Percentiles rank a stretch among this genome's conserved stretches.
phyloP scores from a whole-genome alignment of 495 filamentous ascomycete species.

The Friedmanniomyces simplex region DNA sequence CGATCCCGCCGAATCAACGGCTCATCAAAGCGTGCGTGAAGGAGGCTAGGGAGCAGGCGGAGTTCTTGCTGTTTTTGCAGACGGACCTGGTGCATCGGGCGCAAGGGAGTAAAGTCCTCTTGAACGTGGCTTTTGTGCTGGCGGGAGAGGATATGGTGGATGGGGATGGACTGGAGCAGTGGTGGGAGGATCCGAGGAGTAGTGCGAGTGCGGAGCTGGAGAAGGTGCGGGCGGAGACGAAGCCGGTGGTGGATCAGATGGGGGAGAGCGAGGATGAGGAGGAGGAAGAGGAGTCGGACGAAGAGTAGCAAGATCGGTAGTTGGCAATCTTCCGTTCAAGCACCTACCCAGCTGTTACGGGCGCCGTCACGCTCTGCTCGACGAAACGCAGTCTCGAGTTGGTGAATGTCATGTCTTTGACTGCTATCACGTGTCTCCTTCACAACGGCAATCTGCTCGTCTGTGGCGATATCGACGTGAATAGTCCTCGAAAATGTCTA shows the following conservation, averaged over 20 bases:
- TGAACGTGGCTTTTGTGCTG: constrained; percentile 66
- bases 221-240: constrained; percentile 58
- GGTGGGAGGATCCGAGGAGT: constrained; percentile 70
- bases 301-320: neutral
- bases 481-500: too few species aligned
- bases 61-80: constrained; percentile 73
- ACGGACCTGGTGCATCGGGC: constrained; percentile 55
- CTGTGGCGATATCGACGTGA: too few species aligned
- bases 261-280: constrained; percentile 54
- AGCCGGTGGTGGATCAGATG: constrained; percentile 54
- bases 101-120: constrained; percentile 51
- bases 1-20: constrained; percentile 46
- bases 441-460: too few species aligned
- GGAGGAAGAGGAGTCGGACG: constrained; percentile 39
- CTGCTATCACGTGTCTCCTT: too few species aligned
- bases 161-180: constrained; percentile 75
- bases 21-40: constrained; percentile 50
- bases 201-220: constrained; percentile 54
- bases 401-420: too few species aligned
- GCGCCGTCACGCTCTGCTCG: too few species aligned
- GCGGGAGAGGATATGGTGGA: constrained; percentile 79
- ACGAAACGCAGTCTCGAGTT: too few species aligned
- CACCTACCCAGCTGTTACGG: too few species aligned
- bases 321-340: too few species aligned
- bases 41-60: constrained; percentile 60